Percentiles rank a stretch among this genome's conserved stretches.
Evolutionary conservation across 2,329 filamentous ascomycete genomes (phyloP).

Genomic region (Fusarium sublunatum): DNA sequence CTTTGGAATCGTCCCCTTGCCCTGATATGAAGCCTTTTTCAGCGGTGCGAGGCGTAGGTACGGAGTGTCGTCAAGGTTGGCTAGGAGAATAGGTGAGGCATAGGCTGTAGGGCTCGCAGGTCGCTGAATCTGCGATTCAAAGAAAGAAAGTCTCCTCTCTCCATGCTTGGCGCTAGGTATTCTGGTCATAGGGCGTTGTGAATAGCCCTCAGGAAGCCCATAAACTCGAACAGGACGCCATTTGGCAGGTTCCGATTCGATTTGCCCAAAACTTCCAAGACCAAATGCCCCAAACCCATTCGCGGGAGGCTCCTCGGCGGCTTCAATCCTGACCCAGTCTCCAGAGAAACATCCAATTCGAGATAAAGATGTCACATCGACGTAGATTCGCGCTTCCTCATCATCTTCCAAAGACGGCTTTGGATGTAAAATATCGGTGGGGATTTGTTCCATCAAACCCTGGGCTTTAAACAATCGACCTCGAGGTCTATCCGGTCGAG

Average conservation of each 20-base stretch:
- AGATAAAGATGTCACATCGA: slow-evolving; percentile 85
- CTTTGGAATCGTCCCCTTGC: slow-evolving; percentile 65
- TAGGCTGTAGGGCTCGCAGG: slow-evolving; percentile 72
- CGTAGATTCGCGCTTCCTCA: slow-evolving; percentile 88
- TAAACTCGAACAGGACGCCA: slow-evolving; percentile 92
- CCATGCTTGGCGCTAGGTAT: slow-evolving; percentile 67
- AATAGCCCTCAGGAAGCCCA: slow-evolving; percentile 82
- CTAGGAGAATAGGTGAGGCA: slow-evolving; percentile 85
- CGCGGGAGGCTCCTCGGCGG: slow-evolving; percentile 76
- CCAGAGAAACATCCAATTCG: slow-evolving; percentile 97
- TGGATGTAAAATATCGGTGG: slow-evolving; percentile 84
- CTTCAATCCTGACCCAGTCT: slow-evolving; percentile 92
- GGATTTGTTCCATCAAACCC: slow-evolving; percentile 76
- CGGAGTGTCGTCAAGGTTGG: slow-evolving; percentile 82
- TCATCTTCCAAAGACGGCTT: slow-evolving; percentile 82
- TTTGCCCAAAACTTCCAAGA: slow-evolving; percentile 68
- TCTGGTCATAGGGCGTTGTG: slow-evolving; percentile 68
- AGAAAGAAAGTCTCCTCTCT: slow-evolving; percentile 69
- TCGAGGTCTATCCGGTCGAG: slow-evolving; percentile 75
- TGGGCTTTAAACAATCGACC: slow-evolving; percentile 88
- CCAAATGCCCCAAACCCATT: slow-evolving; percentile 76
- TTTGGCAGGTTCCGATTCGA: slow-evolving; percentile 67
- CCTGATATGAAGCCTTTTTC: slow-evolving; percentile 62
- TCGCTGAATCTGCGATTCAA: slow-evolving; percentile 74
- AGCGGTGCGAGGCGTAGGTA: slow-evolving; percentile 83